Percentiles rank a stretch among this genome's conserved stretches.
These are phyloP conservation scores for Rhizophora apiculata DNA, from an alignment of 345 rosid genomes.

Conservation along the genomic window DNA sequence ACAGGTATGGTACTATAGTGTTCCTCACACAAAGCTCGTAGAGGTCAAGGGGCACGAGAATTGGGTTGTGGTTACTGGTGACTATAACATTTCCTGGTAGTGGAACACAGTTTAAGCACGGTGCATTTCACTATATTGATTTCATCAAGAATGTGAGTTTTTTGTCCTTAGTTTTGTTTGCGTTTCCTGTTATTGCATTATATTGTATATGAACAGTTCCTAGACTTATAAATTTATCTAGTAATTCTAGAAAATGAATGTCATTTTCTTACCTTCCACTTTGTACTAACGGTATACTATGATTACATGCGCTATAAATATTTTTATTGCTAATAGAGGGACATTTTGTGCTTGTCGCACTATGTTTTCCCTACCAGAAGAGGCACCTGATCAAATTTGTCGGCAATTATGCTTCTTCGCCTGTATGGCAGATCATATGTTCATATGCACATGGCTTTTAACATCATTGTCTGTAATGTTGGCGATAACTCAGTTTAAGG, in stretches of 20 bases:
- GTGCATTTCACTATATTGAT: conserved; percentile 92
- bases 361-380: no score
- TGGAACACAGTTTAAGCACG: conserved; percentile 94
- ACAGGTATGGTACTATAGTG: conserved; percentile 88
- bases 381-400: no score
- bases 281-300: no score
- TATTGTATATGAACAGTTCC: neutral
- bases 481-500: neutral
- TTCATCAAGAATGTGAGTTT: conserved; percentile 69
- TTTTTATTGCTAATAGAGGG: no score
- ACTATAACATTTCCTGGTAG: conserved; percentile 97
- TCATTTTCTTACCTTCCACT: no score
- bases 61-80: conserved; percentile 93
- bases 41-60: conserved; percentile 88
- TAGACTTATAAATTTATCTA: neutral
- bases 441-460: no score
- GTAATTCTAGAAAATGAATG: neutral
- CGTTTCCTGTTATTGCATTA: neutral
- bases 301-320: no score
- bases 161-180: neutral
- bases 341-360: no score
- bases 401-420: no score
- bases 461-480: neutral
- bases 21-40: conserved; percentile 50
- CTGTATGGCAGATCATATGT: no score